phyloP scores from a whole-genome alignment of 345 rosid genomes.

The Cardiospermum halicacabum region DNA sequence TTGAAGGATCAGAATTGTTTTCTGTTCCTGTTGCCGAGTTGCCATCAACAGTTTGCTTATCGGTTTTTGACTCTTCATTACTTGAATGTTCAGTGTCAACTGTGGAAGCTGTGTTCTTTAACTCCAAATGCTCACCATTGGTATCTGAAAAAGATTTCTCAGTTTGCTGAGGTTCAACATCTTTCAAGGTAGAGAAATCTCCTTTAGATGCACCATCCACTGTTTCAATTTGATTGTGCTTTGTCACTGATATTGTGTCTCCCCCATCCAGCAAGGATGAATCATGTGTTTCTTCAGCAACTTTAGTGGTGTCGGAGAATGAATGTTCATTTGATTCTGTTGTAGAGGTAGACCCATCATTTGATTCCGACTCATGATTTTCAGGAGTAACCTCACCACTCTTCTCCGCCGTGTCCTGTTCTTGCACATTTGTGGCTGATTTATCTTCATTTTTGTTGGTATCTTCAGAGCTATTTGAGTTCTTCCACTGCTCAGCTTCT shows the following conservation, averaged over 20 bases:
- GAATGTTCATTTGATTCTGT: conserved; percentile 20
- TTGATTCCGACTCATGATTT: conserved; percentile 25
- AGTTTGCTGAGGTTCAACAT: conserved; percentile 34
- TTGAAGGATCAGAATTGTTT: conserved; percentile 8
- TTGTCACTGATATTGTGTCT: conserved; percentile 10
- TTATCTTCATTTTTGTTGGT: conserved; percentile 28
- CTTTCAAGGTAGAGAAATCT: conserved; percentile 25
- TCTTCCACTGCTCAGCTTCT: conserved; percentile 12
- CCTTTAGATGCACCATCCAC: conserved; percentile 14
- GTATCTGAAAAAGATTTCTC: conserved; percentile 38
- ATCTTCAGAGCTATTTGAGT: conserved; percentile 21
- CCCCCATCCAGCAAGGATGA: conserved; percentile 21
- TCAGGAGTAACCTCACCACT: conserved; percentile 24
- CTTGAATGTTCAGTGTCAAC: conserved; percentile 28
- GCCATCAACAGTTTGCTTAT: conserved; percentile 20
- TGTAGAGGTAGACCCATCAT: conserved; percentile 21
- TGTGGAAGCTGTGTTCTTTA: conserved; percentile 29
- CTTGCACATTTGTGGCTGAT: conserved; percentile 31
- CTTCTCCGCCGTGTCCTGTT: conserved; percentile 22
- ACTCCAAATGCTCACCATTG: conserved; percentile 40
- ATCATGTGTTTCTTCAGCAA: conserved; percentile 13
- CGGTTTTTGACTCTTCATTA: conserved; percentile 28
- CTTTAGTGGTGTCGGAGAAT: conserved; percentile 12
- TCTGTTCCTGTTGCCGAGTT: conserved; percentile 13
- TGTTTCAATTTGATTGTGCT: conserved; percentile 27